phyloP scores from a whole-genome alignment of 1,284 basidiomycete species.

The Papiliotrema fonsecae region DNA sequence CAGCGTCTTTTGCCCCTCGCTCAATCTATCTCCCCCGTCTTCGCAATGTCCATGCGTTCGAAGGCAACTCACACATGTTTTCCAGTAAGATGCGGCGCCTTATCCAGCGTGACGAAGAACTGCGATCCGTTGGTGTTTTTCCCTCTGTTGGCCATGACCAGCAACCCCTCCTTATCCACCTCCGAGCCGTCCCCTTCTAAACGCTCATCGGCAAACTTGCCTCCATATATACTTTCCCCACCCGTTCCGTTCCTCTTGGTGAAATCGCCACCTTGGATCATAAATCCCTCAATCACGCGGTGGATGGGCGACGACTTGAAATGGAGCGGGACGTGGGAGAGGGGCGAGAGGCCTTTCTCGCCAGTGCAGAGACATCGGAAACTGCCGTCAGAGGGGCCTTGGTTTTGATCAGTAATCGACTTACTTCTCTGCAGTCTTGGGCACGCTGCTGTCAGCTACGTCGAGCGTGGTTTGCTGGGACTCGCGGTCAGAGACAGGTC shows the following conservation, averaged over 20 bases:
- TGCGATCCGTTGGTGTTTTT: conserved; percentile 57
- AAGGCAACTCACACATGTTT: conserved; percentile 50
- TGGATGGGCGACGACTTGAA: conserved; percentile 78
- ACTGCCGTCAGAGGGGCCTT: conserved; percentile 48
- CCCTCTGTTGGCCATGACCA: conserved; percentile 62
- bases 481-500: too few species aligned
- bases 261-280: conserved; percentile 76
- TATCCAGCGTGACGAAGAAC: conserved; percentile 47
- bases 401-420: conserved; percentile 15
- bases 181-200: conserved; percentile 36
- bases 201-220: conserved; percentile 45
- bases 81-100: conserved; percentile 48
- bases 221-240: conserved; percentile 49
- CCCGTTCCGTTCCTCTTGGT: conserved; percentile 54
- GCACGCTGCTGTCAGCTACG: conserved; percentile 50
- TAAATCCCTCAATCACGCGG: conserved; percentile 75
- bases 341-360: conserved; percentile 65
- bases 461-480: too few species aligned
- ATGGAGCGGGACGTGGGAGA: conserved; percentile 64
- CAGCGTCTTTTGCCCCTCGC: background rate
- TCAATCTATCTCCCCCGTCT: background rate
- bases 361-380: conserved; percentile 86
- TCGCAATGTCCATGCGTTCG: conserved; percentile 1
- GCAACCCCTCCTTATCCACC: conserved; percentile 47
- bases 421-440: conserved; percentile 82